These are phyloP conservation scores for Psilocybe azurescens DNA, from an alignment of 768 basidiomycete genomes.

Conservation along the genomic window DNA sequence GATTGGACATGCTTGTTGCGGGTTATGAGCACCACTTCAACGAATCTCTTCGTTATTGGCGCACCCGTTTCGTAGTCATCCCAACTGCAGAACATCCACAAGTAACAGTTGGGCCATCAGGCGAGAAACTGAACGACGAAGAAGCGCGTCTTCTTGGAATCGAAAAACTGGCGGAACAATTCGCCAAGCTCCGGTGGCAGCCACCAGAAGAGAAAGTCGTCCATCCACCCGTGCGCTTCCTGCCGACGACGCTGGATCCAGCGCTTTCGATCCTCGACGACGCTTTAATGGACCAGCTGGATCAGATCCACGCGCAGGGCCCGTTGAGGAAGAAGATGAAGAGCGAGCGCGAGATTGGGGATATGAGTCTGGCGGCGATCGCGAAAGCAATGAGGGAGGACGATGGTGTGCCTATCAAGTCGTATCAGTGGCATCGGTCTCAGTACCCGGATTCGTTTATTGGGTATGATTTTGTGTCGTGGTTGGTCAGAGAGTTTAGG, in stretches of 20 bases:
- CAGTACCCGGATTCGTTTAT: constrained; percentile 85
- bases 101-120: constrained; percentile 58
- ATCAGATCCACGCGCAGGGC: constrained; percentile 76
- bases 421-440: constrained; percentile 80
- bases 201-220: constrained; percentile 58
- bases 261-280: constrained; percentile 82
- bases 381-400: constrained; percentile 89
- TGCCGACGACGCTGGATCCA: constrained; percentile 87
- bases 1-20: constrained; percentile 85
- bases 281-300: constrained; percentile 77
- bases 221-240: constrained; percentile 68
- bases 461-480: constrained; percentile 88
- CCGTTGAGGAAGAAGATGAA: constrained; percentile 82
- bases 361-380: constrained; percentile 65
- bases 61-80: constrained; percentile 92
- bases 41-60: constrained; percentile 90
- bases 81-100: constrained; percentile 78
- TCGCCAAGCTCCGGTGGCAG: constrained; percentile 85
- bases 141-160: constrained; percentile 90
- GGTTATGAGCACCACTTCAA: constrained; percentile 83
- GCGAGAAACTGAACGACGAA: constrained; percentile 83
- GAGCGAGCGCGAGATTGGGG: constrained; percentile 74
- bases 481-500: constrained; percentile 90
- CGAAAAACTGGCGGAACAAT: constrained; percentile 88
- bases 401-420: constrained; percentile 82